Evolutionary conservation across 2,329 filamentous ascomycete genomes (phyloP).

Genomic region (Sporothrix mexicana): DNA sequence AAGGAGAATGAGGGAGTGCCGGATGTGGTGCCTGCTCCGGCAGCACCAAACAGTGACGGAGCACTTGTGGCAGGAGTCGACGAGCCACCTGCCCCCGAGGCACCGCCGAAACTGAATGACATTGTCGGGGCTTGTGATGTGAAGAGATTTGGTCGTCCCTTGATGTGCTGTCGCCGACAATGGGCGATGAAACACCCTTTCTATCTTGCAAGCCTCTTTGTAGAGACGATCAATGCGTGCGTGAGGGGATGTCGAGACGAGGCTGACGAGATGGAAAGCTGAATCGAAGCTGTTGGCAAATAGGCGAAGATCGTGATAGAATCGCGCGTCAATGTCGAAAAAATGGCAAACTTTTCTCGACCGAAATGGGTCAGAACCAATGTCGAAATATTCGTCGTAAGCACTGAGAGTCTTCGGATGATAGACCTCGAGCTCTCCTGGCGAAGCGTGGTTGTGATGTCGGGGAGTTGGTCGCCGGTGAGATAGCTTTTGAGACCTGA

Average conservation of each 20-base stretch:
- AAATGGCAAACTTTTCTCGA: neutral
- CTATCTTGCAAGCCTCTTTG: neutral
- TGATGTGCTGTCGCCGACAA: neutral
- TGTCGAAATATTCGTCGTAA: neutral
- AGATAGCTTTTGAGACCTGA: slow-evolving; percentile 29
- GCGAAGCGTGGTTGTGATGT: neutral
- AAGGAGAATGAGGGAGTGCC: slow-evolving; percentile 41
- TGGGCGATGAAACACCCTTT: neutral
- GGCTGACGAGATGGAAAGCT: neutral
- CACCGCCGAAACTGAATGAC: slow-evolving; percentile 44
- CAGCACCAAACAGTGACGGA: slow-evolving; percentile 42
- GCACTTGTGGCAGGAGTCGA: slow-evolving; percentile 48
- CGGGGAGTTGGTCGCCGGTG: slow-evolving; percentile 24
- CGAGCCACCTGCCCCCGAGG: slow-evolving; percentile 47
- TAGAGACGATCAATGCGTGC: neutral
- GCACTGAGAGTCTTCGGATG: neutral
- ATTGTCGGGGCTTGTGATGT: slow-evolving; percentile 33
- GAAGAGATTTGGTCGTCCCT: neutral
- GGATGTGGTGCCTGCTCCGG: slow-evolving; percentile 9
- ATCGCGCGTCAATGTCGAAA: slow-evolving; percentile 7
- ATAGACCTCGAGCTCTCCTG: slow-evolving; percentile 7
- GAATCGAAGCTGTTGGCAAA: neutral
- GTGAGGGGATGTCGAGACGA: neutral
- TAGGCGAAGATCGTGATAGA: neutral
- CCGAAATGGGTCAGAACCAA: neutral